Conservation (phyloP, 352 stramenopile genomes). For the Phytophthora sansomeana region DNA sequence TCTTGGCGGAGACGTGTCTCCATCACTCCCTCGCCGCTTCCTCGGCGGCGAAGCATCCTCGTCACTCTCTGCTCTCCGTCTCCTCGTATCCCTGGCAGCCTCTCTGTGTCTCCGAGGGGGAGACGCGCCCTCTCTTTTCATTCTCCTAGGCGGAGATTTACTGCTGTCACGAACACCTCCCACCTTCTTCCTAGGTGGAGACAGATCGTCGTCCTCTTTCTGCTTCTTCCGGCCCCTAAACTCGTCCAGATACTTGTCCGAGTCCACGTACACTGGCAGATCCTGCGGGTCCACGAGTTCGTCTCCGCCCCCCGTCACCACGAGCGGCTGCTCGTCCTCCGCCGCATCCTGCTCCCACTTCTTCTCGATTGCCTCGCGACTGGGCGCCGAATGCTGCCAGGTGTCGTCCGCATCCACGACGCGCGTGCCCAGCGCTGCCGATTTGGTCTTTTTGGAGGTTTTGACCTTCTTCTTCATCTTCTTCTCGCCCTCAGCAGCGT, state of each 20-base stretch:
- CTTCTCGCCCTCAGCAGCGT: conserved; percentile 40
- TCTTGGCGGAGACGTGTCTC: conserved; percentile 31
- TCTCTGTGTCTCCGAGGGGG: conserved; percentile 33
- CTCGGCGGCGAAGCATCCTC: conserved; percentile 43
- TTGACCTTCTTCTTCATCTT: conserved; percentile 81
- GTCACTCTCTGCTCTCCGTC: conserved; percentile 17
- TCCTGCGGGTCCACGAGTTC: conserved; percentile 68
- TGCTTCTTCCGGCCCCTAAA: conserved; percentile 41
- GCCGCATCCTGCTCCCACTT: conserved; percentile 68
- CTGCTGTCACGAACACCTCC: conserved; percentile 22
- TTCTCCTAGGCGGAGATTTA: conserved; percentile 41
- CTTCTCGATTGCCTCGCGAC: conserved; percentile 56
- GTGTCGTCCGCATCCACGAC: conserved; percentile 72
- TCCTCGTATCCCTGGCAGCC: neutral
- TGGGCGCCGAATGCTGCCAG: conserved; percentile 61
- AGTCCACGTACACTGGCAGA: conserved; percentile 78
- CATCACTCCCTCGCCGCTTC: conserved; percentile 7
- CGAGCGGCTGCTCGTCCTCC: conserved; percentile 49
- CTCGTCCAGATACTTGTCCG: conserved; percentile 68
- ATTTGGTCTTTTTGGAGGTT: conserved; percentile 54
- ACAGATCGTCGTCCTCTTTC: conserved; percentile 49
- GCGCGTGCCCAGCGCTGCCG: conserved; percentile 28
- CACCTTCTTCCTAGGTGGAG: conserved; percentile 54
- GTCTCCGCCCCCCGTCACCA: conserved; percentile 55
- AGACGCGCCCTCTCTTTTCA: conserved; percentile 36